Evolutionary conservation across 78 protist species (phyloP), one percentile per base, ranked within the genome.

Genomic region (Creolimax fragrantissima): DNA sequence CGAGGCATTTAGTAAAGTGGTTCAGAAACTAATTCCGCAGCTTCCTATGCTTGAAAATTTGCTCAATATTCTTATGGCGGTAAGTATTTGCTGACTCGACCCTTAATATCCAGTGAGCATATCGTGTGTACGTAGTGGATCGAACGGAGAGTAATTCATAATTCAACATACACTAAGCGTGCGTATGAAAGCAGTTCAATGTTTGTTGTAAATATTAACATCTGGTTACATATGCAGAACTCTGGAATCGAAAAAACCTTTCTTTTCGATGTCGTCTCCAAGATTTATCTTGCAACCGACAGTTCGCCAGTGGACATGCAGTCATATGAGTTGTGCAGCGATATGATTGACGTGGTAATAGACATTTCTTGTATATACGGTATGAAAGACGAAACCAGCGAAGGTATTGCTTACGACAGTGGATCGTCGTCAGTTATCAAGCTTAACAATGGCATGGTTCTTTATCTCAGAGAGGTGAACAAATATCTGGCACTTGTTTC

Each of bases 281-380:
- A 97, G 95, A 96, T 98, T 85, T 98, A 97, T 97, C 92, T 98
- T 24, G 98, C 99, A 2, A 97, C 98, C 17, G 99, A 98, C 94
- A 89, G 94, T 43, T 84, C 96, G 24, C 98, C 97, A 35, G 99
- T 97, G 37, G 98, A 98, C 91, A 96, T 96, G 96, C 96, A 94
- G 67, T 86, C 95, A 43, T 98, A 96, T 88, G 99, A 98, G 92
- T 95, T 97, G n/a, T 96, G 98, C 45, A 91, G 95, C 39, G 98
- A 97, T 92, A 96, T 97, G 98, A 96, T 98, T 41, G 99, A 97
- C 89, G 98, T 97, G 36, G 99, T 97, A 5, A 95, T 97, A 45
- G 99, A 97, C 91, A 94, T 97, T 17, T 93, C 97, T 3, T 96
- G 96, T 94, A 97, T 97, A 43, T 98, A 97, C 95, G 98, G 98